Evolutionary conservation across 208 protist genomes (phyloP).

Genomic region (Plasmodiophora brassicae): DNA sequence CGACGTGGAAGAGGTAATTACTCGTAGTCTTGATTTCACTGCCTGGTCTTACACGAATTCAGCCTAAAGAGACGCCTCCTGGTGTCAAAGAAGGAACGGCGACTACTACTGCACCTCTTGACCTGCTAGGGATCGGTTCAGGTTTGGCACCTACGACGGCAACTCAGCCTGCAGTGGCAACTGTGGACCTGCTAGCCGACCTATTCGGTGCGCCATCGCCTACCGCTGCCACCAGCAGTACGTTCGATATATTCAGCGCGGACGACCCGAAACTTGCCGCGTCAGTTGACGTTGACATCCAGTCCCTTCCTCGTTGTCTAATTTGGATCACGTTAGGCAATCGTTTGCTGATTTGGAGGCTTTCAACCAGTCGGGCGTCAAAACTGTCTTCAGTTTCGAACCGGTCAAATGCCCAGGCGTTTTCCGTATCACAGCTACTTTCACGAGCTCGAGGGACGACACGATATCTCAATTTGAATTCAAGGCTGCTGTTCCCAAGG

Average conservation of each 20-base stretch:
- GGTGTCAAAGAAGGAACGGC: too few species aligned
- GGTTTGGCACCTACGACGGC: background rate
- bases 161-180: background rate
- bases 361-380: constrained; percentile 29
- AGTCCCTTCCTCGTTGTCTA: background rate
- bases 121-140: background rate
- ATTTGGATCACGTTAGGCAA: background rate
- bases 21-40: too few species aligned
- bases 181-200: constrained; percentile 21
- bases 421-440: constrained; percentile 30
- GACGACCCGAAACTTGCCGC: background rate
- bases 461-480: constrained; percentile 29
- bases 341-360: background rate
- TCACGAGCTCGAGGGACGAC: background rate
- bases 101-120: background rate
- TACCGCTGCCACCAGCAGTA: background rate
- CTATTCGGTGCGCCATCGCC: background rate
- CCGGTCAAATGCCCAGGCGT: background rate
- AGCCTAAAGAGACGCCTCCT: too few species aligned
- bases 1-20: too few species aligned
- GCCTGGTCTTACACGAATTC: too few species aligned
- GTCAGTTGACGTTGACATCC: background rate
- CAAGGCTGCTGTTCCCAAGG: constrained; percentile 39
- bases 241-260: background rate
- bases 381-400: constrained; percentile 21